Conservation (phyloP, 164 flowering plant genomes). For the Berberis vulgaris region DNA sequence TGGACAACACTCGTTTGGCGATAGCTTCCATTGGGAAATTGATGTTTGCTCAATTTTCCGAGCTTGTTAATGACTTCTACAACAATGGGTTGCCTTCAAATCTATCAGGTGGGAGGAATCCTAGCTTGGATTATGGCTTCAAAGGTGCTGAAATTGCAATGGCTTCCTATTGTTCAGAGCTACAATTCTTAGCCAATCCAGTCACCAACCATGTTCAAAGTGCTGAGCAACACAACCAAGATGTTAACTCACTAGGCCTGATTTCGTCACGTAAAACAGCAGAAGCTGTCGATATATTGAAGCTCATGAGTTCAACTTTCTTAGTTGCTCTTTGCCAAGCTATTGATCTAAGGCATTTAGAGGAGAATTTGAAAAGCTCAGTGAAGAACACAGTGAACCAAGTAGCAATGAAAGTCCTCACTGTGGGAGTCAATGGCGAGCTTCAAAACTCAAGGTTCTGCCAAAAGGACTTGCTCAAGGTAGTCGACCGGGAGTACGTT, state of each 20-base stretch:
- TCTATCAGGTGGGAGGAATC: constrained; percentile 51
- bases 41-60: constrained; percentile 64
- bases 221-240: constrained; percentile 66
- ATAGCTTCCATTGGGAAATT: constrained; percentile 54
- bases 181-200: constrained; percentile 57
- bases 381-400: constrained; percentile 51
- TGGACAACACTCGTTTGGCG: constrained; percentile 60
- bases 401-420: constrained; percentile 38
- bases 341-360: constrained; percentile 51
- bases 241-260: constrained; percentile 56
- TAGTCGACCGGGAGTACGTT: constrained; percentile 38
- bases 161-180: constrained; percentile 60
- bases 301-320: constrained; percentile 53
- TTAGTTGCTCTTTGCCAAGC: constrained; percentile 55
- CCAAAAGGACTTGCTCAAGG: constrained; percentile 51
- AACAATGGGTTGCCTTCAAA: constrained; percentile 62
- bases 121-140: constrained; percentile 61
- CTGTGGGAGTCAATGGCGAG: constrained; percentile 42
- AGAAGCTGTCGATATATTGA: constrained; percentile 48
- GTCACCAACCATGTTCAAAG: constrained; percentile 65
- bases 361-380: constrained; percentile 42
- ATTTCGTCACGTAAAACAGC: constrained; percentile 54
- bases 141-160: constrained; percentile 57
- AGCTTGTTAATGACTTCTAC: constrained; percentile 57
- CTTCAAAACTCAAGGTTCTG: constrained; percentile 54